phyloP scores from a whole-genome alignment of 257 asterid genomes.

The Ilex aquifolium region DNA sequence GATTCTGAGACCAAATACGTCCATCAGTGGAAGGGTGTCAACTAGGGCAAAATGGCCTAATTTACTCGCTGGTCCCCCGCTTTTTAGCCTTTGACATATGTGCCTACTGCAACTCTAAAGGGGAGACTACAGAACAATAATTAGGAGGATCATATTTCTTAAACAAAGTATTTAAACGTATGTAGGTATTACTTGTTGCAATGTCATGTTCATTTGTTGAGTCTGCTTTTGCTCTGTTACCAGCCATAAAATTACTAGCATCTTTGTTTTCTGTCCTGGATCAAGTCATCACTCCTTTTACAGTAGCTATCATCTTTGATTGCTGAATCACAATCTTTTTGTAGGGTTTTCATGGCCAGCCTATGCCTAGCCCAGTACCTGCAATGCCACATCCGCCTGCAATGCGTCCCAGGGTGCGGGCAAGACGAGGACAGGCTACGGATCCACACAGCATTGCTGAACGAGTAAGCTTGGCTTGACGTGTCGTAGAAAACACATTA shows the following conservation, averaged over 20 bases:
- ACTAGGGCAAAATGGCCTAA: no score
- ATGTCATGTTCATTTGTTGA: background rate
- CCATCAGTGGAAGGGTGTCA: no score
- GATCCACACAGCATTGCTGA: conserved; percentile 99
- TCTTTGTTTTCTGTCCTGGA: background rate
- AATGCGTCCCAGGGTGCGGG: conserved; percentile 92
- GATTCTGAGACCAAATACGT: no score
- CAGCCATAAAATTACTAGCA: background rate
- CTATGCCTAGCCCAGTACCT: conserved; percentile 51
- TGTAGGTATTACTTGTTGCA: background rate
- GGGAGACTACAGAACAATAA: no score
- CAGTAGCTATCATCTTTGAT: background rate
- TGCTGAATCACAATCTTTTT: conserved; percentile 1
- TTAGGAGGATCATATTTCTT: no score
- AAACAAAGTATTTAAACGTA: background rate
- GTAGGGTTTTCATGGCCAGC: conserved; percentile 86
- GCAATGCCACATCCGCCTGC: conserved; percentile 75
- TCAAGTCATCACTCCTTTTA: background rate
- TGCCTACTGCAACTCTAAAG: no score
- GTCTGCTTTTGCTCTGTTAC: background rate
- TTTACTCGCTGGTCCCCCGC: no score
- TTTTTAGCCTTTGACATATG: no score
- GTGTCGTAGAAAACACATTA: conserved; percentile 1
- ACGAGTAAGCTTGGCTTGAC: conserved; percentile 48
- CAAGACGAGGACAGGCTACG: conserved; percentile 99